A percentile compares a stretch with the other conserved stretches of the same genome.
phyloP scores from a whole-genome alignment of 257 asterid genomes.

The Capsicum rhomboideum region DNA sequence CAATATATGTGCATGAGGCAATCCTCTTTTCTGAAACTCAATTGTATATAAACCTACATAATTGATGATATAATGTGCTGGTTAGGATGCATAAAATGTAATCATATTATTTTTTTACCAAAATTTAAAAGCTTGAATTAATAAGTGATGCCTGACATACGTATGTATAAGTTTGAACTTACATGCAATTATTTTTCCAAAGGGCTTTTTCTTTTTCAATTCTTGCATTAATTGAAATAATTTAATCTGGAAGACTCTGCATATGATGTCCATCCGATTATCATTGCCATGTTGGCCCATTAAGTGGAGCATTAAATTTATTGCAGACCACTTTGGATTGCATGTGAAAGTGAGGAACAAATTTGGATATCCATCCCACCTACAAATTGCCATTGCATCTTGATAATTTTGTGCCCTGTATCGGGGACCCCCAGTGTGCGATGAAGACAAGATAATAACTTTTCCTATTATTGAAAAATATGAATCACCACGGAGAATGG shows the following conservation, averaged over 20 bases:
- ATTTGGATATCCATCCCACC: background rate
- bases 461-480: background rate
- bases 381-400: background rate
- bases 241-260: background rate
- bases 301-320: too few species aligned
- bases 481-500: background rate
- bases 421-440: background rate
- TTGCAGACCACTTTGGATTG: too few species aligned
- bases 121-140: too few species aligned
- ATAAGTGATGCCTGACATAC: too few species aligned
- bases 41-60: background rate
- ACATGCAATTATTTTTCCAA: background rate
- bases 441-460: background rate
- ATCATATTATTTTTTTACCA: too few species aligned
- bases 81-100: background rate
- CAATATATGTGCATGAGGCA: background rate
- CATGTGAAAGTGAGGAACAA: too few species aligned
- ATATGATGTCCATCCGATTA: too few species aligned
- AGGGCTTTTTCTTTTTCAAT: background rate
- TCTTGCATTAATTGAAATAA: background rate
- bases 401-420: background rate
- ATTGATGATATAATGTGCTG: background rate
- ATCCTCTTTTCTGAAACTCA: background rate
- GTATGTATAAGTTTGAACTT: too few species aligned
- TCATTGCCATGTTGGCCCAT: too few species aligned